These are phyloP conservation scores for Hypsizygus ulmarius DNA, from an alignment of 1,284 basidiomycete genomes.

Conservation along the genomic window DNA sequence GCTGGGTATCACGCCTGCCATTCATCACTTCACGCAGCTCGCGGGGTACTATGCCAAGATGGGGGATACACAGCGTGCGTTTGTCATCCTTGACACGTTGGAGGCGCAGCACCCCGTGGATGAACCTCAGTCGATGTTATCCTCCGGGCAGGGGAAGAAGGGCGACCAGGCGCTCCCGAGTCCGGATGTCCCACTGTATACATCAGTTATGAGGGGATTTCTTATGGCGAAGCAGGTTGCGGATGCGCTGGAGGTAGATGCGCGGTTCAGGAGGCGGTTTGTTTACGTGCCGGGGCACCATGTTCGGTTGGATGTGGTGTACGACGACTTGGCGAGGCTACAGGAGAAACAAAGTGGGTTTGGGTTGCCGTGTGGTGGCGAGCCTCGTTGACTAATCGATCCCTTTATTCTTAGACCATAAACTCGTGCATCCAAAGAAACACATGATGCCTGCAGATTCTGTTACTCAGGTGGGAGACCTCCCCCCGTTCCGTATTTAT, in stretches of 20 bases:
- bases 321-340: slow-evolving; percentile 18
- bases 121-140: slow-evolving; percentile 6
- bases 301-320: slow-evolving; percentile 22
- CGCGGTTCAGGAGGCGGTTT: slow-evolving; percentile 18
- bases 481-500: no score
- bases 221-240: slow-evolving; percentile 19
- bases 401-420: background rate
- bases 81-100: slow-evolving; percentile 32
- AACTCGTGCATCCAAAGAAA: background rate
- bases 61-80: slow-evolving; percentile 27
- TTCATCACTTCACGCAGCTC: slow-evolving; percentile 40
- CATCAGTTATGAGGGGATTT: slow-evolving; percentile 31
- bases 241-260: slow-evolving; percentile 23
- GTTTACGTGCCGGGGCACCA: slow-evolving; percentile 21
- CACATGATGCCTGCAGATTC: background rate
- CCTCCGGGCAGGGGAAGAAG: background rate
- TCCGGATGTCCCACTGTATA: slow-evolving; percentile 33
- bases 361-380: background rate
- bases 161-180: slow-evolving; percentile 16
- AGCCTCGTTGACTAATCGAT: background rate
- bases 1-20: slow-evolving; percentile 31
- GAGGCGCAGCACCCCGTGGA: slow-evolving; percentile 21
- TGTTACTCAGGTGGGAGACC: no score
- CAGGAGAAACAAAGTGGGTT: slow-evolving; percentile 8
- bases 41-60: slow-evolving; percentile 33